Conservation (phyloP, 345 rosid genomes). For the Populus tremula region DNA sequence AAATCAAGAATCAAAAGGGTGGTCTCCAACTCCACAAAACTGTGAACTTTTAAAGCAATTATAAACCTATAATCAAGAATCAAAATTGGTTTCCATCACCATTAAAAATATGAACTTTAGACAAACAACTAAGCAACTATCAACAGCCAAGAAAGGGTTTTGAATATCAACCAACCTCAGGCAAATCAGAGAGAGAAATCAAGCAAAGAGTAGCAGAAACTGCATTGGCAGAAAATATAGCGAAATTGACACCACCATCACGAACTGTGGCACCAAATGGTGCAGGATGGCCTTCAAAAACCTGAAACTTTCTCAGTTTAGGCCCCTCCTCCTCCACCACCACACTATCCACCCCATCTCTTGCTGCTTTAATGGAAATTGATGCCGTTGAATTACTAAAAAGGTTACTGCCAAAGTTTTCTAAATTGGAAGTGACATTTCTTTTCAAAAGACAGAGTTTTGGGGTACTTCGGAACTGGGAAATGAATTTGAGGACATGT, state of each 20-base stretch:
- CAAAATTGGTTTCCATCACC: background rate
- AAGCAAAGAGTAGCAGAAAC: constrained; percentile 74
- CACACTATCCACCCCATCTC: constrained; percentile 37
- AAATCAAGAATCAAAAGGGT: background rate
- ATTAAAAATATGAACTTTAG: background rate
- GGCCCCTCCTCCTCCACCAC: constrained; percentile 38
- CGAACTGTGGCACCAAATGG: constrained; percentile 75
- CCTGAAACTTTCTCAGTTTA: constrained; percentile 31
- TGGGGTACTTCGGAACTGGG: background rate
- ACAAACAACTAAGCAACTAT: background rate
- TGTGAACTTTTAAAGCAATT: background rate
- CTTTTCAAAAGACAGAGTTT: background rate
- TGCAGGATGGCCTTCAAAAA: constrained; percentile 56
- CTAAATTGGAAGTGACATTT: background rate
- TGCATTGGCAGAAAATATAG: constrained; percentile 69
- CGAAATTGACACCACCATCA: constrained; percentile 81
- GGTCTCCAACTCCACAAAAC: background rate
- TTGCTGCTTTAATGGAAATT: background rate
- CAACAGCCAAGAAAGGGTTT: background rate
- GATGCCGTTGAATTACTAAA: background rate
- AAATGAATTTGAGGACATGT: background rate
- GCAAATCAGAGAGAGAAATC: constrained; percentile 57
- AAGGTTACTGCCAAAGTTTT: background rate
- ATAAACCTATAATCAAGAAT: background rate
- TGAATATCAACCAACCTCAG: constrained; percentile 40